Percentiles rank a stretch among this genome's conserved stretches.
Conservation (phyloP, 2,329 filamentous ascomycete genomes). For the Talaromyces sp. region DNA sequence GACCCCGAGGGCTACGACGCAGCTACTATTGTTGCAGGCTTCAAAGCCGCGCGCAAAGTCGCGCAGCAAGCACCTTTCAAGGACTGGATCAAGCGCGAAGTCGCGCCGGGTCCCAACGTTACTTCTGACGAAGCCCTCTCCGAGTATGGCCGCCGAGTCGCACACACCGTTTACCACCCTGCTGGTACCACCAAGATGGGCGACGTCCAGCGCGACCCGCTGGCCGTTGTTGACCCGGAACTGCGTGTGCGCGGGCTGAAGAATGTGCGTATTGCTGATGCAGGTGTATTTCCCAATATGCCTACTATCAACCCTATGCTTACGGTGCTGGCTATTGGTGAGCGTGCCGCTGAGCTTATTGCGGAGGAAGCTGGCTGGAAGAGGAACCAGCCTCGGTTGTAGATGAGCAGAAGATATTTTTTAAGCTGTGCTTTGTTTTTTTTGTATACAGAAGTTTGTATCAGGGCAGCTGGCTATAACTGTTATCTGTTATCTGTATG, state of each 20-base stretch:
- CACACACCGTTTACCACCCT: conserved; percentile 87
- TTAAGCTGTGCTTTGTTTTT: no score
- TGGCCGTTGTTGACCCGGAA: conserved; percentile 74
- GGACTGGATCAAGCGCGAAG: conserved; percentile 75
- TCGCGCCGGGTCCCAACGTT: conserved; percentile 67
- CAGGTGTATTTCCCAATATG: conserved; percentile 84
- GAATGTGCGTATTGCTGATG: conserved; percentile 74
- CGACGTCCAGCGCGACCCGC: conserved; percentile 58
- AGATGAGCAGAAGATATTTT: conserved; percentile 19
- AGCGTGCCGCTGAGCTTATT: conserved; percentile 79
- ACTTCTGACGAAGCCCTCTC: conserved; percentile 73
- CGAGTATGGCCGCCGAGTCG: conserved; percentile 73
- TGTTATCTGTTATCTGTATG: background rate
- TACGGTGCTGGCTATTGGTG: conserved; percentile 76
- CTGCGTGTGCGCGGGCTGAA: conserved; percentile 67
- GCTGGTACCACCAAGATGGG: conserved; percentile 90
- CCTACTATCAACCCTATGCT: conserved; percentile 85
- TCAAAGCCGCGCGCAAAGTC: conserved; percentile 70
- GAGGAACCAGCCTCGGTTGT: conserved; percentile 51
- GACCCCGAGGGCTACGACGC: conserved; percentile 81
- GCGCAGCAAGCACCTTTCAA: conserved; percentile 72
- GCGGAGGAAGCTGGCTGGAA: conserved; percentile 66
- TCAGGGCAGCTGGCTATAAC: background rate
- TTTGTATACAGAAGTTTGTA: background rate
- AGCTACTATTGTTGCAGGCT: conserved; percentile 69